Conservation (phyloP, 2,329 filamentous ascomycete genomes). For the Lachnellula subtilissima region DNA sequence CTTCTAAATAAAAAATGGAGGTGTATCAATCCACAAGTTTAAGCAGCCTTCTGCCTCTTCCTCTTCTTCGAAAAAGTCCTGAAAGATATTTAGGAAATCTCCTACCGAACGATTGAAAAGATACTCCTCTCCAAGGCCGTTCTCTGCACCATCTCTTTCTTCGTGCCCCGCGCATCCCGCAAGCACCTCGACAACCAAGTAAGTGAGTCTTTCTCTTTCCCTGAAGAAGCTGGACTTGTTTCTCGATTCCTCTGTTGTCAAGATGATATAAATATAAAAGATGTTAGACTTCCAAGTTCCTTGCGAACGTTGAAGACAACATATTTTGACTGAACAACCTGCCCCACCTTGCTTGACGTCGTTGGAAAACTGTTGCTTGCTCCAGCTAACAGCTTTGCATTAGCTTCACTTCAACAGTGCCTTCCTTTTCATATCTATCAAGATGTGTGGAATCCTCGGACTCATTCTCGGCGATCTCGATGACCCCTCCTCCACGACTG, state of each 20-base stretch:
- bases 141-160: too few species aligned
- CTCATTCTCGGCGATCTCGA: conserved; percentile 54
- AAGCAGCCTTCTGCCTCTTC: background rate
- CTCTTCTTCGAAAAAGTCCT: background rate
- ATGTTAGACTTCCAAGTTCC: conserved; percentile 29
- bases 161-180: too few species aligned
- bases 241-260: conserved; percentile 7
- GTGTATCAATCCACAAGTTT: background rate
- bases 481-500: conserved; percentile 41
- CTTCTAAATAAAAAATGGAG: background rate
- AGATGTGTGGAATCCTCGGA: conserved; percentile 60
- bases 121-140: background rate
- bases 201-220: background rate
- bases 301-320: conserved; percentile 17
- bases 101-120: background rate
- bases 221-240: background rate
- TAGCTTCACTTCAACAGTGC: background rate
- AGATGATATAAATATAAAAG: conserved; percentile 23
- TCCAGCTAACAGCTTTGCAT: conserved; percentile 5
- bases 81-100: background rate
- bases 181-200: background rate
- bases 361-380: background rate
- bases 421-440: conserved; percentile 7
- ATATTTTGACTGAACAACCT: conserved; percentile 19
- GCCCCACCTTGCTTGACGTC: background rate